Evolutionary conservation across 495 filamentous ascomycete species (phyloP).

Genomic region (Choiromyces venosus): DNA sequence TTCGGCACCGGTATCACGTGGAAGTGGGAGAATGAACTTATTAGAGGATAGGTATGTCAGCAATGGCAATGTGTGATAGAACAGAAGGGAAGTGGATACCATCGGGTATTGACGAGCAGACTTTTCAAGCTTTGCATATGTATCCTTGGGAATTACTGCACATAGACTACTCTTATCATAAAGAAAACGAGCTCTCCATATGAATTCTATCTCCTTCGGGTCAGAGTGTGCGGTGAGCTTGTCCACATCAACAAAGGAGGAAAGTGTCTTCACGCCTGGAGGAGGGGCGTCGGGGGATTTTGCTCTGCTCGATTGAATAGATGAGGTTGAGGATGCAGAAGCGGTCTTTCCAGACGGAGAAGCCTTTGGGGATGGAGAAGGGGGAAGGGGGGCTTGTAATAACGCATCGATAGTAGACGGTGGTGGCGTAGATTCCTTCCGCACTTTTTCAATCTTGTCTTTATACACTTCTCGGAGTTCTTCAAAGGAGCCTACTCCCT

Average conservation of each 20-base stretch:
- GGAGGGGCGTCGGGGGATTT: conserved; percentile 39
- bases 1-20: conserved; percentile 66
- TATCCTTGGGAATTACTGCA: conserved; percentile 67
- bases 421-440: conserved; percentile 42
- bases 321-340: conserved; percentile 30
- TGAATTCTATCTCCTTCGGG: conserved; percentile 68
- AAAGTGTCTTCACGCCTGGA: conserved; percentile 70
- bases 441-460: conserved; percentile 63
- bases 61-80: too few relatives aligned
- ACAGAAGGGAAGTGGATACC: conserved; percentile 4
- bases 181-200: conserved; percentile 90
- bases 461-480: conserved; percentile 75
- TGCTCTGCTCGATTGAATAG: conserved; percentile 6
- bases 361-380: conserved; percentile 37
- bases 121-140: conserved; percentile 61
- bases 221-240: conserved; percentile 66
- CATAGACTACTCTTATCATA: conserved; percentile 64
- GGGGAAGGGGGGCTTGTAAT: conserved; percentile 42
- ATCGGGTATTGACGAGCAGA: conserved; percentile 70
- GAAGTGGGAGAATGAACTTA: conserved; percentile 79
- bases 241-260: conserved; percentile 72
- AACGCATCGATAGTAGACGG: conserved; percentile 31
- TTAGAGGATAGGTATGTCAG: background rate
- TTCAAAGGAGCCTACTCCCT: conserved; percentile 67
- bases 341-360: conserved; percentile 34